Percentiles rank a stretch among this genome's conserved stretches.
These are phyloP conservation scores for Raphanus sativus DNA, from an alignment of 345 rosid genomes.

Conservation along the genomic window DNA sequence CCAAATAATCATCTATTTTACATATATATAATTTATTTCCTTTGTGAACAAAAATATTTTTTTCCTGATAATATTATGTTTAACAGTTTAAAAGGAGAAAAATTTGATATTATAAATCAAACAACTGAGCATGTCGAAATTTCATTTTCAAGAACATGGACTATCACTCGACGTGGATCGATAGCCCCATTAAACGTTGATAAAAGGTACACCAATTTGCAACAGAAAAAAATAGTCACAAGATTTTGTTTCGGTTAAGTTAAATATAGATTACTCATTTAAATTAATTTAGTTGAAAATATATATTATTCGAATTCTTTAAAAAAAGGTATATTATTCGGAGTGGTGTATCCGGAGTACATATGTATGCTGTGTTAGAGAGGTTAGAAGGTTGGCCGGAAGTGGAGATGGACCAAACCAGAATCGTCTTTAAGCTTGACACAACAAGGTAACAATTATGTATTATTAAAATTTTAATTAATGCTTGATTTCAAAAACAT, in stretches of 20 bases:
- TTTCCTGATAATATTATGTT: not conserved
- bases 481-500: not conserved
- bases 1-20: not conserved
- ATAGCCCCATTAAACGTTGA: slow-evolving; percentile 70
- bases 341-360: slow-evolving; percentile 63
- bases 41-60: not conserved
- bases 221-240: not conserved
- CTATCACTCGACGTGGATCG: slow-evolving; percentile 11
- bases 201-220: slow-evolving; percentile 50
- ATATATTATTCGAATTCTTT: too few species aligned
- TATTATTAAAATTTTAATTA: not conserved
- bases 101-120: slow-evolving; percentile 45
- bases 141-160: slow-evolving; percentile 67
- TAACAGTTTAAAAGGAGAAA: slow-evolving; percentile 49
- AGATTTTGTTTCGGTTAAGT: not conserved
- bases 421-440: slow-evolving; percentile 77
- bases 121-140: slow-evolving; percentile 60
- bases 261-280: not conserved
- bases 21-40: not conserved
- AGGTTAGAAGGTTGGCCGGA: slow-evolving; percentile 72
- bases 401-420: slow-evolving; percentile 75
- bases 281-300: not conserved
- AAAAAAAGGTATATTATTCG: slow-evolving; percentile 61
- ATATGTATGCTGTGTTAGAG: slow-evolving; percentile 65
- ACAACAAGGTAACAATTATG: slow-evolving; percentile 44